Evolutionary conservation across 352 stramenopile species (phyloP), one percentile per base, ranked within the genome.

Genomic region (Pythium plurisporium): DNA sequence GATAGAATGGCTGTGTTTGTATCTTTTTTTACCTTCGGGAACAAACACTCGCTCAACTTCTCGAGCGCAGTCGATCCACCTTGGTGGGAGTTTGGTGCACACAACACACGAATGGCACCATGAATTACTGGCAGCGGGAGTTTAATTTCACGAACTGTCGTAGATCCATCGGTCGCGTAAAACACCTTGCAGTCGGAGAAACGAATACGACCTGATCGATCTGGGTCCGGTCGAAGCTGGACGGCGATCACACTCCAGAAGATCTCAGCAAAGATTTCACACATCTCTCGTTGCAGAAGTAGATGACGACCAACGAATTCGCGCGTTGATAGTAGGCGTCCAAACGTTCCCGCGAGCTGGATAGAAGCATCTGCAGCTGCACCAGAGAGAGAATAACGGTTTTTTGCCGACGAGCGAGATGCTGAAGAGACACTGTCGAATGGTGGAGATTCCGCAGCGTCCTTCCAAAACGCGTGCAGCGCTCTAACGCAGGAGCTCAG

Each of bases 171-270:
- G 1, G 64, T 77, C 40, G 88, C 79, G 58, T 93, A 87, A 64
- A 91, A 86, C 5, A 89, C 79, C 55, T 90, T 89, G 64, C 81
- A 89, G 45, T 92, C 77, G 11, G 82, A 79, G 55, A 92, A 78
- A 38, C 76, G 76, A 25, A 86, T 76, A 4, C 74, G 69, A 20
- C 57, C 78, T 15, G 76, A 63, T 48, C 81, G 60, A 22, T 85
- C 76, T 5, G 76, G 47, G 15, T 78, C 64, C n/a, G 72, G 65
- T 17, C 70, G 63, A 7, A 92, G 55, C 48, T 92, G 84, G 2
- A 74, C 65, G 19, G 86, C 73, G 25, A 95, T 89, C 11, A 73
- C 76, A 11, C 64, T 69, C 80, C 80, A 90, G 36, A 89, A 73
- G 29, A 87, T 82, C n/a, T 91, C 79, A 11, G 79, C 65, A 29